phyloP scores from a whole-genome alignment of 2,329 filamentous ascomycete genomes.

The Fusarium buxicola region DNA sequence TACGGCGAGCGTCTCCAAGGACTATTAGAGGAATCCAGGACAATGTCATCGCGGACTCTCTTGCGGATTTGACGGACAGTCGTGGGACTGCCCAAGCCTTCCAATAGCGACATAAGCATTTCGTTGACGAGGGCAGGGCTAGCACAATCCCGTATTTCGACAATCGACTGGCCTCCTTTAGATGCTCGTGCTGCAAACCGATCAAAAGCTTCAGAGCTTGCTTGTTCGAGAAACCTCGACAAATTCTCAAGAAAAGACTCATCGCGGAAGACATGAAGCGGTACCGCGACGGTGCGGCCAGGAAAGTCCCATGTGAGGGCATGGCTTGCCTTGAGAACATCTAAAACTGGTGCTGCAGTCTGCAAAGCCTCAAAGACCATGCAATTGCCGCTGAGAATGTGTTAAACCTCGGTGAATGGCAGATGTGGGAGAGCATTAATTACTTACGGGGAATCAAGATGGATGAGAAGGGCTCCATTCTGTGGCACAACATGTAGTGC shows the following conservation, averaged over 20 bases:
- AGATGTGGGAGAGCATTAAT: background rate
- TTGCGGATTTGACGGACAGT: constrained; percentile 61
- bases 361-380: constrained; percentile 69
- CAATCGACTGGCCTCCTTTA: constrained; percentile 62
- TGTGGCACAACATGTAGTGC: constrained; percentile 42
- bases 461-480: constrained; percentile 49
- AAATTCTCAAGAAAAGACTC: constrained; percentile 60
- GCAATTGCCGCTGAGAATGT: constrained; percentile 22
- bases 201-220: constrained; percentile 64
- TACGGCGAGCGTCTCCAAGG: constrained; percentile 73
- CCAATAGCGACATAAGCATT: constrained; percentile 70
- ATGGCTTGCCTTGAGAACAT: constrained; percentile 62
- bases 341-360: constrained; percentile 61
- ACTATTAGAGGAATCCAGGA: constrained; percentile 56
- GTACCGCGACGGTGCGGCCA: constrained; percentile 60
- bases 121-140: constrained; percentile 69
- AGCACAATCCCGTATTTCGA: constrained; percentile 68
- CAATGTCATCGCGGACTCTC: constrained; percentile 72
- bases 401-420: background rate
- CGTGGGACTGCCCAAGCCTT: constrained; percentile 60
- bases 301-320: constrained; percentile 72
- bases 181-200: constrained; percentile 61
- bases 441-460: constrained; percentile 30
- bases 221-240: constrained; percentile 65
- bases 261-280: constrained; percentile 46